These are phyloP conservation scores for Backusella psychrophila DNA, from an alignment of 192 early-diverging fungal species.

Conservation along the genomic window DNA sequence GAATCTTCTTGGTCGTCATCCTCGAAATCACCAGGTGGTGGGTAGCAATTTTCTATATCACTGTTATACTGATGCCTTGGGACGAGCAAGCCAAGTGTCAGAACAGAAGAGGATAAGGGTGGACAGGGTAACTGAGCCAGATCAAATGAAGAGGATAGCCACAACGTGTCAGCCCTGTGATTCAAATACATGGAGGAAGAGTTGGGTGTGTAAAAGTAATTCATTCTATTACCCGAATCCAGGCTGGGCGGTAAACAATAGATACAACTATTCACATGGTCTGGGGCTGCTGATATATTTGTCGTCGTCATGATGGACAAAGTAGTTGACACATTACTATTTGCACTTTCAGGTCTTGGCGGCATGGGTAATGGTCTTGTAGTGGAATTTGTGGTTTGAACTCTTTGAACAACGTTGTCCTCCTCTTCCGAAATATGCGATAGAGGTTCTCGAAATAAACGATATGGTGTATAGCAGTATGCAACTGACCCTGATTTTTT, in stretches of 20 bases:
- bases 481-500: neutral
- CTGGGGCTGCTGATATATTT: neutral
- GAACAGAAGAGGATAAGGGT: neutral
- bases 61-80: neutral
- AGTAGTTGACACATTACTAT: neutral
- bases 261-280: neutral
- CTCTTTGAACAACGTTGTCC: conserved; percentile 2
- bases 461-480: conserved; percentile 23
- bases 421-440: conserved; percentile 30
- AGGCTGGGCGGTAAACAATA: neutral
- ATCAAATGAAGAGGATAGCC: conserved; percentile 1
- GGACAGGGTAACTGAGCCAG: neutral
- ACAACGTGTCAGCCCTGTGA: neutral
- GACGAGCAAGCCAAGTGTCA: neutral
- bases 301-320: neutral
- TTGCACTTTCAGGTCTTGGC: neutral
- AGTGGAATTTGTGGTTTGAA: neutral
- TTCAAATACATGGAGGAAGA: neutral
- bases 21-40: neutral
- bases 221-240: neutral
- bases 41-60: neutral
- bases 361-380: neutral
- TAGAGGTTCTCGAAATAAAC: conserved; percentile 18
- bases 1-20: neutral
- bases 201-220: neutral